Percentiles rank a stretch among this genome's conserved stretches.
Conservation (phyloP, 1,139 yeast genomes). For the Nakaseomyces kungkrabaensis region DNA sequence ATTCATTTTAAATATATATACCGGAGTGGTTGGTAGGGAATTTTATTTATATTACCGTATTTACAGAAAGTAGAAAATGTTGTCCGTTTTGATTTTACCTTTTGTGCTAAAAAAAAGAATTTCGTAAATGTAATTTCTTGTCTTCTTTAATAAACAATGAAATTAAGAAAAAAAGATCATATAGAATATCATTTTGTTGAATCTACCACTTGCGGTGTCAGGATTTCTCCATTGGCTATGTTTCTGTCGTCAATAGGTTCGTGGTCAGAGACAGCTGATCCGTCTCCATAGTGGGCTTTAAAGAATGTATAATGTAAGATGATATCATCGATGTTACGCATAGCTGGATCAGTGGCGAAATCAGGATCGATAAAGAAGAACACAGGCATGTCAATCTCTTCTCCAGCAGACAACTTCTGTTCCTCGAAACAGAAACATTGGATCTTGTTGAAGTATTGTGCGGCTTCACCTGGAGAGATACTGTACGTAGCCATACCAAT, state of each 20-base stretch:
- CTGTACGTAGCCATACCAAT: conserved; percentile 98
- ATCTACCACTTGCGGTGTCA: conserved; percentile 11
- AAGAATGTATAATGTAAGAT: conserved; percentile 90
- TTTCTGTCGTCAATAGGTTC: conserved; percentile 10
- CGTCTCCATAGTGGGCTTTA: conserved; percentile 38
- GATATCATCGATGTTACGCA: conserved; percentile 84
- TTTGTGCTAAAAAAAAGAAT: no score
- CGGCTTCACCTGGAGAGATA: conserved; percentile 92
- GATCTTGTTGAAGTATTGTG: conserved; percentile 90
- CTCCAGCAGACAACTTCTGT: conserved; percentile 87
- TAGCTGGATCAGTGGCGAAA: conserved; percentile 85
- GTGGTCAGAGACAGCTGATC: conserved; percentile 23
- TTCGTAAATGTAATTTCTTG: no score
- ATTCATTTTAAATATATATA: no score
- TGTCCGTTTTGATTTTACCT: no score
- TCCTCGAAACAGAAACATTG: conserved; percentile 98
- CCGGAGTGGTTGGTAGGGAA: no score
- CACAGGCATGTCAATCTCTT: conserved; percentile 98
- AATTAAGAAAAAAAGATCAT: no score
- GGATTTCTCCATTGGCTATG: conserved; percentile 11
- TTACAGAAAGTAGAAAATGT: no score
- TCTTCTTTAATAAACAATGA: no score
- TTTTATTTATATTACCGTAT: no score
- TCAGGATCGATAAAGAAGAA: conserved; percentile 98
- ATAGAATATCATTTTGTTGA: neutral